phyloP scores from a whole-genome alignment of 345 rosid genomes.

The Camelina neglecta region DNA sequence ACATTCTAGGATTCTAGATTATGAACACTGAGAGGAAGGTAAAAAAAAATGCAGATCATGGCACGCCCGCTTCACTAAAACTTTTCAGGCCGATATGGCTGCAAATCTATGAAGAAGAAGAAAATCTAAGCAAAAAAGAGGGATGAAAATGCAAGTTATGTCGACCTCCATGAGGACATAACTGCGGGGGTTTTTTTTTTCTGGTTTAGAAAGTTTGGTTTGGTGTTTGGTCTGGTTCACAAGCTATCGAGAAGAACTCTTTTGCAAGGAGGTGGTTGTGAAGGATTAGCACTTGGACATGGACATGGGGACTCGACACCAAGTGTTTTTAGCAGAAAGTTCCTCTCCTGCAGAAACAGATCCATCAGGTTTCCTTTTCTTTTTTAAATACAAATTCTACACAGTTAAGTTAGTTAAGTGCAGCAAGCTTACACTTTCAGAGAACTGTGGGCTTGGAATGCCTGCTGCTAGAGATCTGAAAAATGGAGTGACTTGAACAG shows the following conservation, averaged over 20 bases:
- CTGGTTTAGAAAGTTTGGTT: constrained; percentile 28
- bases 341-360: constrained; percentile 74
- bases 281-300: constrained; percentile 58
- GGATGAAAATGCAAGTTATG: constrained; percentile 37
- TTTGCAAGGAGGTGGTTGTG: constrained; percentile 92
- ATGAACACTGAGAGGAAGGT: constrained; percentile 36
- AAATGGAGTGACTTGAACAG: constrained; percentile 84
- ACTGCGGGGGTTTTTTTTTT: constrained; percentile 14
- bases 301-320: constrained; percentile 84
- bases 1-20: constrained; percentile 67
- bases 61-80: constrained; percentile 71
- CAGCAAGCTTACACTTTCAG: constrained; percentile 85
- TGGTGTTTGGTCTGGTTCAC: constrained; percentile 42
- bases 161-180: constrained; percentile 45
- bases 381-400: not conserved
- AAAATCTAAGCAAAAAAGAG: constrained; percentile 34
- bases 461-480: constrained; percentile 98
- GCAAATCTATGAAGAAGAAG: constrained; percentile 54
- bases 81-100: constrained; percentile 74
- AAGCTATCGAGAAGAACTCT: constrained; percentile 94
- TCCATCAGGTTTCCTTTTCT: constrained; percentile 38
- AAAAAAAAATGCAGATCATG: constrained; percentile 60
- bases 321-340: constrained; percentile 86
- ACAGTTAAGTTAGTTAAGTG: not conserved
- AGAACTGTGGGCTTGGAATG: constrained; percentile 95